Percentiles rank a stretch among this genome's conserved stretches.
Evolutionary conservation across 2,329 filamentous ascomycete species (phyloP).

Genomic region (Scytalidium lignicola): DNA sequence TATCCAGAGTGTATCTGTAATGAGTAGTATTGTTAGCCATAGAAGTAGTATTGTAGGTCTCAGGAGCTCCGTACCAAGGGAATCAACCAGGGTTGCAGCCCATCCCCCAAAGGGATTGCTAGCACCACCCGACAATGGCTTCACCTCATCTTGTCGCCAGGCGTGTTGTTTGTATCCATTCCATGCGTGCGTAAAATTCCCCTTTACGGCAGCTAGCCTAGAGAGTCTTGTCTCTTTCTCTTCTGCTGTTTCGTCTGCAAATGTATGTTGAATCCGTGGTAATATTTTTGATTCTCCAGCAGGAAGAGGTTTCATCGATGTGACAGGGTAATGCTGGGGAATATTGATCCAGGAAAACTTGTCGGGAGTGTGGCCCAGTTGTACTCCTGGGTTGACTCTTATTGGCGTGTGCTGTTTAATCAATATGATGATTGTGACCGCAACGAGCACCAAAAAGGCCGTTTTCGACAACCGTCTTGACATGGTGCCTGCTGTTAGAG

Average conservation of each 20-base stretch:
- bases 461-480: too few relatives aligned
- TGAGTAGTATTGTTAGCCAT: not conserved
- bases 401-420: too few relatives aligned
- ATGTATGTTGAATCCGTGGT: slow-evolving; percentile 2
- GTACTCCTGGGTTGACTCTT: too few relatives aligned
- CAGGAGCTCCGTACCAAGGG: slow-evolving; percentile 32
- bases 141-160: slow-evolving; percentile 79
- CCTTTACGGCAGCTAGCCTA: slow-evolving; percentile 1
- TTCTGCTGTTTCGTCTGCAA: not conserved
- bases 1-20: slow-evolving; percentile 71
- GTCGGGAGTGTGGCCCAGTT: too few relatives aligned
- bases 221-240: not conserved
- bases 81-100: slow-evolving; percentile 79
- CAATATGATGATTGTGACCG: too few relatives aligned
- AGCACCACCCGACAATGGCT: slow-evolving; percentile 58
- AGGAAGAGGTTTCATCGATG: slow-evolving; percentile 1
- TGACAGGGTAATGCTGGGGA: not conserved
- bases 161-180: slow-evolving; percentile 70
- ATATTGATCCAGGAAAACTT: not conserved
- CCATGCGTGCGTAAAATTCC: slow-evolving; percentile 49
- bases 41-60: not conserved
- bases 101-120: slow-evolving; percentile 82
- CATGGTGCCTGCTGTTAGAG: too few relatives aligned
- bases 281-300: not conserved
- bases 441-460: too few relatives aligned